phyloP scores from a whole-genome alignment of 495 filamentous ascomycete genomes.

The Venustampulla echinocandica region DNA sequence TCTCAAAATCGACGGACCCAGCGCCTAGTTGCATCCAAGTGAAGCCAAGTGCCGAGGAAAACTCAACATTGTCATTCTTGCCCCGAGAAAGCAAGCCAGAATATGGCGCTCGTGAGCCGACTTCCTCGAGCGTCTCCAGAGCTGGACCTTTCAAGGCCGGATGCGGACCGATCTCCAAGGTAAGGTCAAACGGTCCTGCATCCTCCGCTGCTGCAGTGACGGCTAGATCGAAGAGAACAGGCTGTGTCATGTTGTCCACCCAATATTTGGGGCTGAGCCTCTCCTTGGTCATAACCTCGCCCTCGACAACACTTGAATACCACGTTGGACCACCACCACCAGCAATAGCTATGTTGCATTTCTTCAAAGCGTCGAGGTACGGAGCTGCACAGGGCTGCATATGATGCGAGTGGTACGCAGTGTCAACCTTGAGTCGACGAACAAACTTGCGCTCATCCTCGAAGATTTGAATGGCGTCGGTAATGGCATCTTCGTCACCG shows the following conservation, averaged over 20 bases:
- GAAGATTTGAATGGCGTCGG: conserved; percentile 26
- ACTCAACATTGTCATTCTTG: conserved; percentile 17
- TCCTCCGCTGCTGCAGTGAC: conserved; percentile 12
- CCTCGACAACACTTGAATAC: conserved; percentile 7
- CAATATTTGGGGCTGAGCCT: conserved; percentile 37
- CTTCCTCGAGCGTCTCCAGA: conserved; percentile 19
- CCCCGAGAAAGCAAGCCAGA: conserved; percentile 17
- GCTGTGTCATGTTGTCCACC: conserved; percentile 49
- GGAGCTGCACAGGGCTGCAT: conserved; percentile 36
- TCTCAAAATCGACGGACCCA: not conserved
- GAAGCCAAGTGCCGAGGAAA: conserved; percentile 27
- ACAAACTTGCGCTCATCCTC: conserved; percentile 38
- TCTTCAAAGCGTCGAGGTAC: conserved; percentile 31
- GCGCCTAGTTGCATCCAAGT: conserved; percentile 22
- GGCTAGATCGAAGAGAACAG: conserved; percentile 47
- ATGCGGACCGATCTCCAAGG: conserved; percentile 45
- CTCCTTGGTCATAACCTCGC: not conserved
- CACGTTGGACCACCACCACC: conserved; percentile 1
- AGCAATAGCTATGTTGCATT: conserved; percentile 28
- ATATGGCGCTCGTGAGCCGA: conserved; percentile 15
- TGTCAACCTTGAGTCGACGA: conserved; percentile 35
- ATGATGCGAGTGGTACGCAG: conserved; percentile 55
- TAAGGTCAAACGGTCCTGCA: conserved; percentile 24
- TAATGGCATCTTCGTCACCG: conserved; percentile 30
- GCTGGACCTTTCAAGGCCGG: conserved; percentile 38